Conservation (phyloP, 306 rosid species). For the Rubus parviflorus region DNA sequence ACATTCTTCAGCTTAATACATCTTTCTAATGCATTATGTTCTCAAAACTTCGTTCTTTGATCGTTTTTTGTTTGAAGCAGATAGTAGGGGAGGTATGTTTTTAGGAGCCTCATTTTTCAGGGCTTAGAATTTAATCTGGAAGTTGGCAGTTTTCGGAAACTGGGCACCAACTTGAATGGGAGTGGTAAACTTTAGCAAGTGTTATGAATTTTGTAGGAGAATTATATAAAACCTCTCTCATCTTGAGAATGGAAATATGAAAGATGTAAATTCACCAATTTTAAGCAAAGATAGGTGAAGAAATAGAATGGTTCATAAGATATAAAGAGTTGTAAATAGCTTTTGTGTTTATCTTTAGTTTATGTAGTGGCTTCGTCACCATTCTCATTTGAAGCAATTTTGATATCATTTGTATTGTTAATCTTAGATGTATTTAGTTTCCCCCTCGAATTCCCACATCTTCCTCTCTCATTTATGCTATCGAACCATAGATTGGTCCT, state of each 20-base stretch:
- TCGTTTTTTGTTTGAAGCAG: background rate
- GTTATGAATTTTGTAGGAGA: background rate
- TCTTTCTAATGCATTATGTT: background rate
- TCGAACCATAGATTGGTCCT: background rate
- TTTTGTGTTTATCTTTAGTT: background rate
- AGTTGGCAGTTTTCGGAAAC: background rate
- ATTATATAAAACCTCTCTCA: background rate
- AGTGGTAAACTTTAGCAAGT: background rate
- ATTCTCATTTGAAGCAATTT: background rate
- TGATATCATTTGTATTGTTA: background rate
- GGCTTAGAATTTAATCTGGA: background rate
- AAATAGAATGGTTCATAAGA: background rate
- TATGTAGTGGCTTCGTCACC: background rate
- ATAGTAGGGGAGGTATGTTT: background rate
- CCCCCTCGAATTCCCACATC: background rate
- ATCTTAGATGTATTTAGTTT: background rate
- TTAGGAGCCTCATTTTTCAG: background rate
- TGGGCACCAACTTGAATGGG: background rate
- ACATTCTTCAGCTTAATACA: no score
- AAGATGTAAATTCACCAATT: background rate
- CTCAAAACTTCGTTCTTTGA: background rate
- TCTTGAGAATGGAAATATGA: background rate
- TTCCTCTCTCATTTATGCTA: background rate
- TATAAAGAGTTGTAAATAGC: background rate
- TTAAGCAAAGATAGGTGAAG: background rate